phyloP scores from a whole-genome alignment of 176 grass and related monocot genomes.

The Hordeum marinum region DNA sequence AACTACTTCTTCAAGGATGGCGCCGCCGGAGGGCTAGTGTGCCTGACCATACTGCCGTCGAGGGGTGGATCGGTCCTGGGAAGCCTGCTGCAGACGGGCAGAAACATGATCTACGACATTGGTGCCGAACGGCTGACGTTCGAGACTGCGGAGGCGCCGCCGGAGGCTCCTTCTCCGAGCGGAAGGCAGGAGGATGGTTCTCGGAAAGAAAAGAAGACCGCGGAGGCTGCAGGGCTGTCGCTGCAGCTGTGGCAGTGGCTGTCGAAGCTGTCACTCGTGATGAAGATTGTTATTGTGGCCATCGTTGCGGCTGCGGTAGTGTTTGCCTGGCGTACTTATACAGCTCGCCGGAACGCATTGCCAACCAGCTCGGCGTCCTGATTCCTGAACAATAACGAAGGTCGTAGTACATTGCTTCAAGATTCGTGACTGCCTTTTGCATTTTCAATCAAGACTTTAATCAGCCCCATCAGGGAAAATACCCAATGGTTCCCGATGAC shows the following conservation, averaged over 20 bases:
- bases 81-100: slow-evolving; percentile 22
- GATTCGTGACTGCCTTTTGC: no score
- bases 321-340: neutral
- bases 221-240: neutral
- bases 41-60: slow-evolving; percentile 19
- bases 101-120: slow-evolving; percentile 11
- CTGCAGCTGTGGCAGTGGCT: neutral
- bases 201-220: neutral
- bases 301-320: neutral
- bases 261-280: neutral
- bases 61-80: neutral
- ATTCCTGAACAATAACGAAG: no score
- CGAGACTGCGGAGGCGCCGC: neutral
- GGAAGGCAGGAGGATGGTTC: neutral
- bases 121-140: neutral
- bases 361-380: no score
- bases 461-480: no score
- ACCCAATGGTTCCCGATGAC: no score
- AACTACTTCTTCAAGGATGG: neutral
- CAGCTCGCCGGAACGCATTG: no score
- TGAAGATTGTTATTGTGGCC: neutral
- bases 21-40: neutral
- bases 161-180: neutral
- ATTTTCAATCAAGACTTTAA: no score
- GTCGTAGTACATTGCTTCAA: no score